Base-by-base conservation (phyloP, 2,329 filamentous ascomycete genomes). In the Aschersonia sp. region DNA sequence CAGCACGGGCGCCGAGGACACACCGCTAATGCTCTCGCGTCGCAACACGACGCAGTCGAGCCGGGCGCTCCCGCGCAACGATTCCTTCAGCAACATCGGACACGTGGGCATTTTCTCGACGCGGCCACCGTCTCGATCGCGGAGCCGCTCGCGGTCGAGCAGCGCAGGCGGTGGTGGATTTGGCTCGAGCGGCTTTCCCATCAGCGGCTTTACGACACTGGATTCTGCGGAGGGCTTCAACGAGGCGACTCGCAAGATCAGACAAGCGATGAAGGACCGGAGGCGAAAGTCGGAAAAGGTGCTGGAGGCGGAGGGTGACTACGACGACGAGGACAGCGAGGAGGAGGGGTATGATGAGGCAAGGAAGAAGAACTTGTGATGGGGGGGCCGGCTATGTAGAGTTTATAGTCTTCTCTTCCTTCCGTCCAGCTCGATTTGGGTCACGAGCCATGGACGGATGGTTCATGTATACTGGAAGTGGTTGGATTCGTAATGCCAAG, bases 71-170 rank as follows among this genome's bases (percentile, higher is more conserved):
- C 89, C 91, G 6, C 82, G 85, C 51, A 96, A 95, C 68, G 92
- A 97, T 65, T 92, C 86, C 0, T 96, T 96, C 68, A 83, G 83
- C 64, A 91, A 97, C 63, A 84, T 97, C 53, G 84, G 86, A 9
- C 80, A 78, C 45, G 84, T 95, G 54, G 86, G 85, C 51, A 83
- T 98, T 66, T 98, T 97, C 68, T 88, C 89, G 3, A 92, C 87
- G 12, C 76, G 86, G 31, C 89, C 89, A 4, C 76, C 84, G n/a
- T 94, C 85, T 46, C 81, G 88, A n/a, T 82, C 77, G 46, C 76
- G 81, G 49, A 82, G 77, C 54, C 74, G 84, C 30, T 85, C 80
- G 56, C 75, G 83, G 46, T 86, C 79, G 56, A 79, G 83, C 62
- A 86, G 81, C 52, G 77, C 75, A 51, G 78, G 80, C 41, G 78